These are phyloP conservation scores for Thelonectria olida DNA, from an alignment of 2,329 filamentous ascomycete genomes.

Conservation along the genomic window DNA sequence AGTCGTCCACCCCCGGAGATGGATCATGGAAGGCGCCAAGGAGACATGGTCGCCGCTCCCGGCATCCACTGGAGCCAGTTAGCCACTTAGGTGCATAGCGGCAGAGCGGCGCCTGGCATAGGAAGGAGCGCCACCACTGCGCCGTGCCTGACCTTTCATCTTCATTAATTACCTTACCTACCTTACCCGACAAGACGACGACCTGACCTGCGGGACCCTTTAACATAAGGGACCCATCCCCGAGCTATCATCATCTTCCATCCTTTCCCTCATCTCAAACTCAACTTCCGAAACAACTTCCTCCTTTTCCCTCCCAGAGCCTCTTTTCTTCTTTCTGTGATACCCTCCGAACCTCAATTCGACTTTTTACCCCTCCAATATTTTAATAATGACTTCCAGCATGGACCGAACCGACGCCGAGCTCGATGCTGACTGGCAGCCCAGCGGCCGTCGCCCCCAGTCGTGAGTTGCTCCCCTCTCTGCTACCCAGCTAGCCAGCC, in stretches of 20 bases:
- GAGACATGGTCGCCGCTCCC: no score
- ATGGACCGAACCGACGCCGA: conserved; percentile 68
- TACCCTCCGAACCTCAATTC: conserved; percentile 3
- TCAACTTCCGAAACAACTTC: neutral
- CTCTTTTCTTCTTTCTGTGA: conserved; percentile 7
- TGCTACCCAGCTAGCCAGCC: conserved; percentile 68
- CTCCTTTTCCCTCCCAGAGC: neutral
- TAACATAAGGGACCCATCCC: conserved; percentile 12
- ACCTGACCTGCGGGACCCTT: neutral
- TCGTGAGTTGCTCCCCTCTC: conserved; percentile 74
- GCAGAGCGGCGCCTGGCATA: no score
- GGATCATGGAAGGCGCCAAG: no score
- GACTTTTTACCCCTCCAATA: neutral
- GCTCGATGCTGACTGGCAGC: conserved; percentile 82
- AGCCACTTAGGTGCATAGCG: conserved; percentile 9
- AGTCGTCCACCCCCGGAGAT: no score
- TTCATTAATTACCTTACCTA: conserved; percentile 2
- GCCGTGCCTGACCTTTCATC: conserved; percentile 8
- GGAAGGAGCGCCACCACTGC: conserved; percentile 5
- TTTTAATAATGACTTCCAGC: conserved; percentile 11
- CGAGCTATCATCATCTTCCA: conserved; percentile 2
- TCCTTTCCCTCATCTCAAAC: neutral
- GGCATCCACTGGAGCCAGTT: conserved; percentile 4
- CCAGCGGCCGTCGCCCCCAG: conserved; percentile 79
- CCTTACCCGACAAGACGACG: no score